Percentiles rank a stretch among this genome's conserved stretches.
These are phyloP conservation scores for Brassica incana DNA, from an alignment of 345 rosid species.

Conservation along the genomic window DNA sequence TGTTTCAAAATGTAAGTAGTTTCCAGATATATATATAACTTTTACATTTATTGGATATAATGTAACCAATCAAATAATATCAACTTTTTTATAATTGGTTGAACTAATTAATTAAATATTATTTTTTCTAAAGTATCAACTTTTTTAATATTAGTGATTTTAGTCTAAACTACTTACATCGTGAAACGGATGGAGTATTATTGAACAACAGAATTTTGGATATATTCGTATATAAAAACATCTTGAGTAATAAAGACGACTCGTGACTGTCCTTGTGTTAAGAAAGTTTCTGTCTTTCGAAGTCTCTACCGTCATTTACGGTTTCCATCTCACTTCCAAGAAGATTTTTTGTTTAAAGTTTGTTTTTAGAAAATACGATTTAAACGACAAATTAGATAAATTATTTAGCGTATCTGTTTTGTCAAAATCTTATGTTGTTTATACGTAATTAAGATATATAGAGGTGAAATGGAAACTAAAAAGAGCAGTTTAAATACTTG, in stretches of 20 bases:
- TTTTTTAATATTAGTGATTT: too few species aligned
- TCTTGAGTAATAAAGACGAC: neutral
- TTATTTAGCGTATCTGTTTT: neutral
- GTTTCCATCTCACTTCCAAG: neutral
- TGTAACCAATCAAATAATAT: too few species aligned
- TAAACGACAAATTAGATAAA: neutral
- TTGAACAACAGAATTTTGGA: slow-evolving; percentile 5
- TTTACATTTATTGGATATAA: too few species aligned
- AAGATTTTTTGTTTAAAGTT: neutral
- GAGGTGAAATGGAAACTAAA: neutral
- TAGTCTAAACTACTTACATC: too few species aligned
- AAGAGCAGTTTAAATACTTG: neutral
- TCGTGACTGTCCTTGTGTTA: slow-evolving; percentile 10
- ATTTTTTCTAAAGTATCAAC: too few species aligned
- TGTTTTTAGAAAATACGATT: neutral
- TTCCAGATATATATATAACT: too few species aligned
- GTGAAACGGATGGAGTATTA: neutral
- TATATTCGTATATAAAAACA: slow-evolving; percentile 4
- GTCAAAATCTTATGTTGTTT: neutral
- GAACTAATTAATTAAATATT: too few species aligned
- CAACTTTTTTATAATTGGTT: too few species aligned
- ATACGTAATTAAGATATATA: too few species aligned
- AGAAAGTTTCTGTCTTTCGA: neutral
- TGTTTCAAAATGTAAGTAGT: too few species aligned
- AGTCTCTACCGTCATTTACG: slow-evolving; percentile 19